These are phyloP conservation scores for Phytopythium chamaehyphon DNA, from an alignment of 352 stramenopile genomes.

Conservation along the genomic window DNA sequence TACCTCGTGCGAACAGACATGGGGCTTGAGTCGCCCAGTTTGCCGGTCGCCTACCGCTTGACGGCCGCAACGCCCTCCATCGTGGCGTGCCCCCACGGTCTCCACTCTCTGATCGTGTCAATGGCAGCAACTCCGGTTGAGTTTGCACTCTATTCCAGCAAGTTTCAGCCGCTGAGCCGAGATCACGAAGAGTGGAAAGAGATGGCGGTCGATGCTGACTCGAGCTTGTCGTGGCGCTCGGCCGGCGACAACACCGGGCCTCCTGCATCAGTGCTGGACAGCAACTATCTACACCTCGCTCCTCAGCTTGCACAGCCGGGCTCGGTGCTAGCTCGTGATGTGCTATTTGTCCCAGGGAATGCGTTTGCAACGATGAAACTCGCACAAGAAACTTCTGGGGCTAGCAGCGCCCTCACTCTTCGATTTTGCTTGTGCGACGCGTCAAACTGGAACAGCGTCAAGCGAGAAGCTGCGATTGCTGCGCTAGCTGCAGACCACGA, in stretches of 20 bases:
- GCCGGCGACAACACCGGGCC: neutral
- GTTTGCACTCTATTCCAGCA: constrained; percentile 23
- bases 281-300: constrained; percentile 13
- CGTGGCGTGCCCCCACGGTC: constrained; percentile 47
- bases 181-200: constrained; percentile 12
- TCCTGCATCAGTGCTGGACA: constrained; percentile 15
- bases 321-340: constrained; percentile 9
- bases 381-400: neutral
- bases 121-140: constrained; percentile 8
- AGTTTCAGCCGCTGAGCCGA: constrained; percentile 23
- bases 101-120: constrained; percentile 52
- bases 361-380: constrained; percentile 20
- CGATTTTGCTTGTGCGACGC: constrained; percentile 75
- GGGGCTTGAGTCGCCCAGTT: constrained; percentile 16
- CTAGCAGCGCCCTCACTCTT: constrained; percentile 17
- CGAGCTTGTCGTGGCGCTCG: constrained; percentile 8
- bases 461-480: constrained; percentile 40
- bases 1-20: constrained; percentile 63
- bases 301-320: constrained; percentile 11
- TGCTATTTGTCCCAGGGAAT: constrained; percentile 58
- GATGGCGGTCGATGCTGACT: constrained; percentile 18
- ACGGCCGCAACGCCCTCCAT: neutral
- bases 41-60: constrained; percentile 16
- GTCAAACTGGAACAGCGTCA: constrained; percentile 72
- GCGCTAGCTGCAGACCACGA: constrained; percentile 30